These are phyloP conservation scores for Mortierella antarctica DNA, from an alignment of 192 early-diverging fungal genomes.

Conservation along the genomic window DNA sequence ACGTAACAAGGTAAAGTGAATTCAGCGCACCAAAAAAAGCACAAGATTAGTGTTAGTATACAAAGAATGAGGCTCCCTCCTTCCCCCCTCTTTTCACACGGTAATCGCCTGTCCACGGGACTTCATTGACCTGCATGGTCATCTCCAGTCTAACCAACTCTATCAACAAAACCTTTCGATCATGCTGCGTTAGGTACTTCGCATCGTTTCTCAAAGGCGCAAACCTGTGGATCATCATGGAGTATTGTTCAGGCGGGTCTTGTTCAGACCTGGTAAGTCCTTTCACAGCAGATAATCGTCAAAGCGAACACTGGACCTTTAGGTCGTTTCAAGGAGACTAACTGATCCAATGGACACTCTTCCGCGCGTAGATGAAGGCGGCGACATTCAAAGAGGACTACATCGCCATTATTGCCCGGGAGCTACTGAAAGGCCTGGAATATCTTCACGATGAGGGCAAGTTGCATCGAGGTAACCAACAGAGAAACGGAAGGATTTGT, in stretches of 20 bases:
- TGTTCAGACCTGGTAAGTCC: conserved; percentile 87
- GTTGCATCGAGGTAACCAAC: conserved; percentile 74
- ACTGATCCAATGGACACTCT: neutral
- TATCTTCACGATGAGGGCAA: conserved; percentile 94
- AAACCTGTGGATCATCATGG: conserved; percentile 98
- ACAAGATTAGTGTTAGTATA: too few species aligned
- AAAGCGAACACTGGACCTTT: neutral
- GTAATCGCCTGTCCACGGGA: neutral
- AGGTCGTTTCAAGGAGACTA: neutral
- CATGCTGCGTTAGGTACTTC: conserved; percentile 71
- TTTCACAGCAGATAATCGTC: conserved; percentile 3
- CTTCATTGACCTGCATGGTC: conserved; percentile 2
- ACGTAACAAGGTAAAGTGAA: conserved; percentile 75
- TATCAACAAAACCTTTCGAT: neutral
- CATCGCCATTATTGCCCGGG: conserved; percentile 92
- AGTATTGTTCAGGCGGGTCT: conserved; percentile 95
- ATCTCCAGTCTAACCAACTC: neutral
- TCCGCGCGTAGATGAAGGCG: conserved; percentile 78
- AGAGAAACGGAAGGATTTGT: neutral
- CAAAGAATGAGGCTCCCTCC: neutral
- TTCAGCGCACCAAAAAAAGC: conserved; percentile 2
- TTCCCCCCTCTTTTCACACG: neutral
- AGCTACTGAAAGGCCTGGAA: conserved; percentile 89
- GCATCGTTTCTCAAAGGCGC: conserved; percentile 91
- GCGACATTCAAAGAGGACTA: conserved; percentile 86